Evolutionary conservation across 768 basidiomycete species (phyloP), one percentile per base, ranked within the genome.

Genomic region (Trametes gibbosa): DNA sequence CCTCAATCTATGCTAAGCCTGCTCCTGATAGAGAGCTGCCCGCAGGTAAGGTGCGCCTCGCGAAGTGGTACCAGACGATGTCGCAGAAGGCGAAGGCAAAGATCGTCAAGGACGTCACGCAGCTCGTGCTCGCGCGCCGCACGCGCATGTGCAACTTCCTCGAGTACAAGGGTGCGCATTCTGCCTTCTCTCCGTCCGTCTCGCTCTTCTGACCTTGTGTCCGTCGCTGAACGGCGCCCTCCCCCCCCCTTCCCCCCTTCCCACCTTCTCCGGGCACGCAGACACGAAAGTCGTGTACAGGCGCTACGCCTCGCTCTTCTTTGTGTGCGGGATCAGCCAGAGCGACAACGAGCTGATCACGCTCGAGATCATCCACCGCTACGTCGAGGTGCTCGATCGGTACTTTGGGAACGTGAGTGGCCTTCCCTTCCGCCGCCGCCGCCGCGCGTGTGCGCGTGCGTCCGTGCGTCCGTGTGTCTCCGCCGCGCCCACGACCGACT

Each of bases 121-220:
- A 95, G 73, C 82, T 97, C 35, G 94, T 98, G 29, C 79, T 96
- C 45, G 90, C 87, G 51, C 82, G 96, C 50, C 81, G 90, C 58
- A 91, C 90, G 50, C 81, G 89, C 55, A 95, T 94, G 92, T 97
- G 94, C 71, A 98, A 98, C 74, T 89, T 98, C 68, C 74, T 98
- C 40, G 96, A 98, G 71, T 97, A 97, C 79, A 97, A 95, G 77
- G 95, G 95, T 89, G 59, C 65, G 83, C 59, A 2, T 41, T 25
- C 23, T 29, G 9, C 25, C 63, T 25, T 24, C 14, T 42, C 1
- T 40, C 12, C n/a, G n/a, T n/a, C n/a, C n/a, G n/a, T 7, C 19
- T 13, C n/a, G n/a, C 34, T 35, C 32, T 9, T 19, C n/a, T 57
- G 40, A 17, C 19, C 25, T 32, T 5, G n/a, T n/a, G n/a, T n/a